Evolutionary conservation across 768 basidiomycete species (phyloP), one percentile per base, ranked within the genome.

Genomic region (Boletus reticulatus): DNA sequence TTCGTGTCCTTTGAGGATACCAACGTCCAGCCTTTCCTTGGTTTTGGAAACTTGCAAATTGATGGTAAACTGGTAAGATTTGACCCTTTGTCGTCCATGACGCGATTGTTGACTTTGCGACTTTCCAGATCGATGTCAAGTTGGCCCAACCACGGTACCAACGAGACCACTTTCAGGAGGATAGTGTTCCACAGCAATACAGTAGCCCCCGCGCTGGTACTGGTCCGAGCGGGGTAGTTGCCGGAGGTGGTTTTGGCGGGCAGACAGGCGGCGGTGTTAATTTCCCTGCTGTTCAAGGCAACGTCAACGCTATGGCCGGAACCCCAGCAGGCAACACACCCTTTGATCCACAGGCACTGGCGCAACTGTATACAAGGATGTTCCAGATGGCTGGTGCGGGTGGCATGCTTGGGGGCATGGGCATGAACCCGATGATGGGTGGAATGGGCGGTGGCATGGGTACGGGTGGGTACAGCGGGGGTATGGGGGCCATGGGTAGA

Each of bases 1-100:
- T 99, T 99, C 68, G 92, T 98, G 12, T 96, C 94, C 0, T 96
- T 98, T 66, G 89, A 94, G 68, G 89, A 92, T 58, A 88, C 87
- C n/a, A 85, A 89, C 61, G 92, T 95, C 20, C 88, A 93, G 57
- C 87, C 88, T 37, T 89, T 94, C 69, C 84, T 99, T 46, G 89
- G 87, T 1, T 88, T 90, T 49, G 91, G 92, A 7, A 91, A 92
- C 63, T 77, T 98, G 22, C 88, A 93, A 64, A 91, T 98, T 55
- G 95, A 98, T 63, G 96, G 95, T 16, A 97, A 98, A 78, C 74
- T 93, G 71, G 97, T 98, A 61, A 59, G 90, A 75, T 34, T 43
- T 31, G 20, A 37, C 48, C n/a, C 19, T 16, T 22, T 37, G 11
- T 44, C 9, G 9, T 22, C 22, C 31, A 39, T 27, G 2, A 3